Percentiles rank a stretch among this genome's conserved stretches.
Evolutionary conservation across 352 stramenopile species (phyloP).

Genomic region (Globisporangium iwayamae): DNA sequence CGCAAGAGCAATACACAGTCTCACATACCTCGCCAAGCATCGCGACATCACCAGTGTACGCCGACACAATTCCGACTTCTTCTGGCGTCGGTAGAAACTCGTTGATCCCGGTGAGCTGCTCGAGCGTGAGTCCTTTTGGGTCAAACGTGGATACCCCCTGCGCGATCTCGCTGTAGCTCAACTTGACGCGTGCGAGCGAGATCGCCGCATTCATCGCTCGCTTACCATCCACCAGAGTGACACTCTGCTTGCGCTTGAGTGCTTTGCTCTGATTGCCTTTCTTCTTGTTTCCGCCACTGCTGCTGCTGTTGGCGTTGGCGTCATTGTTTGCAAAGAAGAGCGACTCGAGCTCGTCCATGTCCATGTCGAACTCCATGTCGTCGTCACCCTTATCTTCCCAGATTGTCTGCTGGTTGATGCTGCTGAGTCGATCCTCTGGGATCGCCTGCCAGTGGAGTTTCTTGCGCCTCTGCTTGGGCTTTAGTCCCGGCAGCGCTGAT

Average conservation of each 20-base stretch:
- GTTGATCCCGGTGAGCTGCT: conserved; percentile 87
- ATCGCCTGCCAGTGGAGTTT: conserved; percentile 90
- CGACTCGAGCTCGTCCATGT: conserved; percentile 86
- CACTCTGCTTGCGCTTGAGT: conserved; percentile 72
- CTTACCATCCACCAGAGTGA: conserved; percentile 94
- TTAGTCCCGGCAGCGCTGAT: not conserved
- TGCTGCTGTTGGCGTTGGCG: conserved; percentile 16
- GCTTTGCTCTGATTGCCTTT: conserved; percentile 31
- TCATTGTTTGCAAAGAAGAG: conserved; percentile 80
- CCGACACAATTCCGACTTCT: conserved; percentile 79
- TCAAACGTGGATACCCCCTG: conserved; percentile 70
- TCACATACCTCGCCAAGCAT: conserved; percentile 63
- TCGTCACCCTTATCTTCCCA: conserved; percentile 81
- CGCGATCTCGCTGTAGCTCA: conserved; percentile 89
- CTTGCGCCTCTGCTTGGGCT: conserved; percentile 53
- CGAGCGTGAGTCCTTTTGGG: conserved; percentile 47
- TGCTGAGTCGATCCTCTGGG: conserved; percentile 75
- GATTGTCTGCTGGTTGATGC: conserved; percentile 67
- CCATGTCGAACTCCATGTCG: conserved; percentile 66
- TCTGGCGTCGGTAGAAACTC: conserved; percentile 94
- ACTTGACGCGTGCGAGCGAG: conserved; percentile 92
- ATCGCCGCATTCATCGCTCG: conserved; percentile 98
- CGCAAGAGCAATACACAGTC: not conserved
- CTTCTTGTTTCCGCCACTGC: conserved; percentile 41
- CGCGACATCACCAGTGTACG: conserved; percentile 69